Evolutionary conservation across 441 rosid species (phyloP).

Genomic region (Monsonia emarginata): DNA sequence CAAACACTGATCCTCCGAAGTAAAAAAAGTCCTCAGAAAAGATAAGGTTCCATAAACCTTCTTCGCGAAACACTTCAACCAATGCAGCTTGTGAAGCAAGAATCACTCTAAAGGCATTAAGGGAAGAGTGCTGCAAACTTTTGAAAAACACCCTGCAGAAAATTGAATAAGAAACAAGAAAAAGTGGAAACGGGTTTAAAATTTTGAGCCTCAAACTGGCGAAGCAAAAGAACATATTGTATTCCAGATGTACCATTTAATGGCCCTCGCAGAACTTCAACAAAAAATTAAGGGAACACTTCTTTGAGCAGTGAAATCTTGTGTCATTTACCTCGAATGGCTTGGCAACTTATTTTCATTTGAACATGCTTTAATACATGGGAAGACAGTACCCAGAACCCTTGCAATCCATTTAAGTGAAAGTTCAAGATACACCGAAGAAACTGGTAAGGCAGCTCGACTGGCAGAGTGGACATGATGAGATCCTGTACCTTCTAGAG

Average conservation of each 20-base stretch:
- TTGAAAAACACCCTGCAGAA: conserved; percentile 43
- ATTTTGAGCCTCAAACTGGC: conserved; percentile 2
- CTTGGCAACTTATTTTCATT: conserved; percentile 48
- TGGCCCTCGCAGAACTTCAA: background rate
- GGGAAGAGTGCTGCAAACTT: conserved; percentile 47
- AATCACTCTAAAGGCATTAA: conserved; percentile 46
- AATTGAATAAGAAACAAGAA: background rate
- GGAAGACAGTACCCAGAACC: conserved; percentile 58
- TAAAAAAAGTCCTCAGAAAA: conserved; percentile 74
- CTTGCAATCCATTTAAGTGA: conserved; percentile 64
- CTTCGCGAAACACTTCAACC: conserved; percentile 52
- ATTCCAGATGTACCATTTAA: background rate
- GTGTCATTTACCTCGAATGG: conserved; percentile 40
- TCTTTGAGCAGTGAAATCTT: background rate
- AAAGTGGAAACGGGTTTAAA: background rate
- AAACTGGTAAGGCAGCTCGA: conserved; percentile 32
- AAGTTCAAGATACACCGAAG: conserved; percentile 52
- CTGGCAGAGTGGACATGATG: conserved; percentile 24
- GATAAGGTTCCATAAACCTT: conserved; percentile 69
- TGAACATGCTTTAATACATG: conserved; percentile 60
- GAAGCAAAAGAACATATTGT: conserved; percentile 7
- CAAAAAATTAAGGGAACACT: background rate
- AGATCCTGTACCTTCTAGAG: conserved; percentile 37
- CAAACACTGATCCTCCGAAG: conserved; percentile 32
- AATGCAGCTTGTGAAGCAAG: conserved; percentile 43